Base-by-base conservation (phyloP, 2,329 filamentous ascomycete genomes). In the Neocucurbitaria cava region DNA sequence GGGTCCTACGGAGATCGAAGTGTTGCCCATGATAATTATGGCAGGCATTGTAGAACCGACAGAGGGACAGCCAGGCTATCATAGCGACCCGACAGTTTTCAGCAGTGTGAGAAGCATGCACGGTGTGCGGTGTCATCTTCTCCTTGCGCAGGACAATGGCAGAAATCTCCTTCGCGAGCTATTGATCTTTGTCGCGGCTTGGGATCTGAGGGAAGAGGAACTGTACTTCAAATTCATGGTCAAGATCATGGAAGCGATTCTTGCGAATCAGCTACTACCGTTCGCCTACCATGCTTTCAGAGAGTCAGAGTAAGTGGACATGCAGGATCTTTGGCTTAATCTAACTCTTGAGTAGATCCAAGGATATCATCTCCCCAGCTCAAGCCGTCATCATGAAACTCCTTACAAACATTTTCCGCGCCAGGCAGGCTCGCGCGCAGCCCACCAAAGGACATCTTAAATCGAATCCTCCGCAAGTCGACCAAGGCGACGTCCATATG, bases 181-280 rank as follows among this genome's bases (percentile, higher is more conserved):
- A 68, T 82, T 98, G 39, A 96, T 98, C 54, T 97, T 97, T 73
- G 96, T 97, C 59, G 94, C 94, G 5, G 93, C 96, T 8, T 98
- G 94, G 94, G 94, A 97, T 71, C 88, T 97, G 67, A 89, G 92
- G 36, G 93, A 98, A 73, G 89, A 94, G 56, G 92, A 96, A 57
- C 86, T 96, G 33, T 96, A 97, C 69, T 97, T 96, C 80, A 94
- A 96, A 74, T 91, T 97, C 74, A 97, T 96, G 76, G 90, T 92
- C 40, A 93, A 97, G 76, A 96, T 98, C 56, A 91, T 97, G 77
- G 91, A 96, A 72, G 91, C 94, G 0, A 90, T 97, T 42, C 87
- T 97, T 46, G 89, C 93, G 62, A 96, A 92, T 61, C 92, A 91
- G 1, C 81, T 98, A 24, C 89, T 97, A 73, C 93, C 93, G 0